phyloP scores from a whole-genome alignment of 2,329 filamentous ascomycete species.

The Rachicladosporium sp. region DNA sequence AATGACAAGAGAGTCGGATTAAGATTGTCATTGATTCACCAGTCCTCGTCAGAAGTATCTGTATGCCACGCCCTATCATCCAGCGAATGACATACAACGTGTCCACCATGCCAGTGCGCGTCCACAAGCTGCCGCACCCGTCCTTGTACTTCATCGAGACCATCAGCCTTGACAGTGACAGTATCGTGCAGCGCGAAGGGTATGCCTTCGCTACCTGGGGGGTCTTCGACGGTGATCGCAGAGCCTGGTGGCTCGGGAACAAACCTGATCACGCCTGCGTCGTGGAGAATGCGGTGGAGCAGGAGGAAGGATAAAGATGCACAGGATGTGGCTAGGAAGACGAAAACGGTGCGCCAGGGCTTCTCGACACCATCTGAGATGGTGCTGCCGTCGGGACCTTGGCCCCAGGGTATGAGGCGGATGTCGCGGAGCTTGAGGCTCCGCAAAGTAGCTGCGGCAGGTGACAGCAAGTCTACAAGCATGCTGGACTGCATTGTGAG shows the following conservation, averaged over 20 bases:
- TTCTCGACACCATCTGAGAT: conserved; percentile 5
- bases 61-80: conserved; percentile 22
- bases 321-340: conserved; percentile 12
- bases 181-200: conserved; percentile 11
- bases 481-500: conserved; percentile 12
- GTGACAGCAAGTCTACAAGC: conserved; percentile 12
- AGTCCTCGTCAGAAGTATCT: conserved; percentile 22
- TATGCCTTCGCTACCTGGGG: conserved; percentile 2
- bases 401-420: conserved; percentile 12
- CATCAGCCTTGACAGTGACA: conserved; percentile 13
- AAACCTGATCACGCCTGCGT: conserved; percentile 15
- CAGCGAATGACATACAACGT: conserved; percentile 17
- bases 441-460: conserved; percentile 10
- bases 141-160: conserved; percentile 8
- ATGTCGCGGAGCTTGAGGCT: conserved; percentile 21
- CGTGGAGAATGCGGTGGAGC: conserved; percentile 17
- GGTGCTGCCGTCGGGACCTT: neutral
- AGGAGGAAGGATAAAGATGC: conserved; percentile 15
- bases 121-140: conserved; percentile 11
- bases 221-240: conserved; percentile 2
- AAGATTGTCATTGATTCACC: no score
- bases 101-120: conserved; percentile 17
- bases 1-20: no score
- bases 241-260: conserved; percentile 8
- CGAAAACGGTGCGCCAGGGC: conserved; percentile 17